Evolutionary conservation across 495 filamentous ascomycete genomes (phyloP), one percentile per base, ranked within the genome.

Genomic region (Penicillium cosmopolitanum): DNA sequence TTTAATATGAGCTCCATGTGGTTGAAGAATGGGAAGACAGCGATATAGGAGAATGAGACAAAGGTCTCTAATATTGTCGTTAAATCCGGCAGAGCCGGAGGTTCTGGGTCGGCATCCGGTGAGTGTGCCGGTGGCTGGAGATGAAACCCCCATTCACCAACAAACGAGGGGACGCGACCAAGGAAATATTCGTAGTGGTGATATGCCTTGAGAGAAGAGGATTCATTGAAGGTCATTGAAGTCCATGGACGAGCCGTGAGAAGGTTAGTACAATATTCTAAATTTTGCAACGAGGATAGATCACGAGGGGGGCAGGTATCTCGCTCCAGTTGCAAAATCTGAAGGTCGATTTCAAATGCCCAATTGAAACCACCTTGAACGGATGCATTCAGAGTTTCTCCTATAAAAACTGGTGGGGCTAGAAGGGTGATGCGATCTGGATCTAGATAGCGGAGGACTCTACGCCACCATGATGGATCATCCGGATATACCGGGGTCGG

Each of bases 11-110:
- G 51, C 16, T 77, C 68, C 21, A 77, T 69, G 40, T 79, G 76
- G 34, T 78, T 80, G 58, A 75, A 79, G 52, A 79, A 79, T 3
- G 77, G 77, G 40, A 80, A 79, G 12, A 80, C 71, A 0, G 77
- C 75, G 6, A 71, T 75, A 51, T 79, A 80, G 34, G 66, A 64
- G 53, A 80, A 74, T 6, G 63, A 63, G 2, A 61, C 66, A n/a
- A 80, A 57, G 6, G 51, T 51, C 9, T 56, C 36, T 5, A 79
- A 48, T 31, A 64, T 50, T 15, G n/a, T 23, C 2, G 65, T 44
- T 19, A 67, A 35, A 1, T 53, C 21, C 15, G 10, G 11, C 7
- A 55, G 44, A 3, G 35, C 51, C 8, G 16, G 11, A 3, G 43
- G 46, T n/a, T 28, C 21, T 25, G 19, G 7, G 6, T 28, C 11